These are phyloP conservation scores for Tubosaeta sp. DNA, from an alignment of 768 basidiomycete genomes.

Conservation along the genomic window DNA sequence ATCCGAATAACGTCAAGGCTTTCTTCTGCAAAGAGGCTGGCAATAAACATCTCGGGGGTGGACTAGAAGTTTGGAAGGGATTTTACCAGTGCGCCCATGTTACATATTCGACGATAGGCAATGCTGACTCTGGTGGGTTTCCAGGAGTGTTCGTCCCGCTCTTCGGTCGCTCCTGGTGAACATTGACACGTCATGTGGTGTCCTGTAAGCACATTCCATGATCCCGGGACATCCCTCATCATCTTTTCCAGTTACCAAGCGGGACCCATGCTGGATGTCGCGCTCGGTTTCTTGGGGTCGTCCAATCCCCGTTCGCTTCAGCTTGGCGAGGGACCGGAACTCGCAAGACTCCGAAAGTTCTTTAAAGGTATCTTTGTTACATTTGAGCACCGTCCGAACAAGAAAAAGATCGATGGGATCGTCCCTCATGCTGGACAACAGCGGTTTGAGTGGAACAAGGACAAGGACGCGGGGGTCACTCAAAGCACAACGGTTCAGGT, in stretches of 20 bases:
- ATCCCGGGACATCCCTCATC: neutral
- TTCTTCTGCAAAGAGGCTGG: slow-evolving; percentile 40
- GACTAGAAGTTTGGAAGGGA: slow-evolving; percentile 44
- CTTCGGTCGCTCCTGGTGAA: slow-evolving; percentile 39
- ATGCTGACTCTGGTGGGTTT: neutral
- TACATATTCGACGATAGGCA: neutral
- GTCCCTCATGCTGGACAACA: slow-evolving; percentile 36
- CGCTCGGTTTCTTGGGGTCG: slow-evolving; percentile 26
- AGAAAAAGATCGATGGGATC: slow-evolving; percentile 36
- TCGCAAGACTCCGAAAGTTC: slow-evolving; percentile 35
- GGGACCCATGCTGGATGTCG: slow-evolving; percentile 26
- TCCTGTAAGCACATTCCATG: slow-evolving; percentile 33
- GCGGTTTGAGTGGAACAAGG: slow-evolving; percentile 37
- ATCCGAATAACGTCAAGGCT: slow-evolving; percentile 43
- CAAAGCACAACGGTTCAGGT: slow-evolving; percentile 39
- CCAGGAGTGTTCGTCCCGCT: slow-evolving; percentile 46
- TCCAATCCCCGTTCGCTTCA: slow-evolving; percentile 29
- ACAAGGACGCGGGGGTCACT: slow-evolving; percentile 8
- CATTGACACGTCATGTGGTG: slow-evolving; percentile 44
- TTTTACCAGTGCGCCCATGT: slow-evolving; percentile 44
- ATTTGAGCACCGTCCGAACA: slow-evolving; percentile 20
- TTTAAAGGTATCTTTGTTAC: slow-evolving; percentile 36
- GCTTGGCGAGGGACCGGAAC: slow-evolving; percentile 20
- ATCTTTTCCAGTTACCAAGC: slow-evolving; percentile 22
- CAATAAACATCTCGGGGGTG: slow-evolving; percentile 21